A percentile compares a stretch with the other conserved stretches of the same genome.
Conservation (phyloP, 1,284 basidiomycete species). For the Coniophora puteana region DNA sequence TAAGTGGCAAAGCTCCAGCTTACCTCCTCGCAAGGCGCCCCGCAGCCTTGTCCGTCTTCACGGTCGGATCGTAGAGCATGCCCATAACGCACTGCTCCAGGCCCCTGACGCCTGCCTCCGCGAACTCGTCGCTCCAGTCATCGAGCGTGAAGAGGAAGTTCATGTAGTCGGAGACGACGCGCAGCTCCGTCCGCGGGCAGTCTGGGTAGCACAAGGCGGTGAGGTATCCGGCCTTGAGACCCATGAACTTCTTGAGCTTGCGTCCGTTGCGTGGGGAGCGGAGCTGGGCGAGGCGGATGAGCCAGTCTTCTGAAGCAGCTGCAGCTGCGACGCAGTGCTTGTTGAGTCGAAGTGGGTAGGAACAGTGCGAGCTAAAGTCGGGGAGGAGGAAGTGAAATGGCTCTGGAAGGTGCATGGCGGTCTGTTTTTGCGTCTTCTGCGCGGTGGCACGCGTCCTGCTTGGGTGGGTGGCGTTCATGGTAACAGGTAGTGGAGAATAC, state of each 20-base stretch:
- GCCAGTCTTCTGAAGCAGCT: conserved; percentile 48
- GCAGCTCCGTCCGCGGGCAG: conserved; percentile 43
- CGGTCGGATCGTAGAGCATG: conserved; percentile 26
- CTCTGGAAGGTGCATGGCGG: no score
- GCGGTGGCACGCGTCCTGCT: no score
- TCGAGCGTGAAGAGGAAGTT: conserved; percentile 48
- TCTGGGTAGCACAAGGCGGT: conserved; percentile 56
- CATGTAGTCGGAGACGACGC: conserved; percentile 51
- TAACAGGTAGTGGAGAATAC: no score
- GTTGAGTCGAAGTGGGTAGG: conserved; percentile 47
- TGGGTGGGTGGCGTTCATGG: no score
- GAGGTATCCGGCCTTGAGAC: conserved; percentile 54
- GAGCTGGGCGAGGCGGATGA: conserved; percentile 46
- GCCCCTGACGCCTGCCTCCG: conserved; percentile 14
- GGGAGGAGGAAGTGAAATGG: conserved; percentile 55
- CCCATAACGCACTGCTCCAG: conserved; percentile 33
- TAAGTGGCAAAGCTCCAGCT: no score
- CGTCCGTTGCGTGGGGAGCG: conserved; percentile 44
- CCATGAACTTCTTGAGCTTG: conserved; percentile 38
- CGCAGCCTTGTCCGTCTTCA: conserved; percentile 17
- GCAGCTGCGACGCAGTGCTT: conserved; percentile 46
- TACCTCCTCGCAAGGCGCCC: conserved; percentile 7
- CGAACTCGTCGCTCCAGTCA: conserved; percentile 43
- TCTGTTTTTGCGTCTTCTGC: no score
- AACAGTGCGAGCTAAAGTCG: conserved; percentile 53